Conservation (phyloP, 192 early-diverging fungal genomes). For the Haplosporangium gracile region DNA sequence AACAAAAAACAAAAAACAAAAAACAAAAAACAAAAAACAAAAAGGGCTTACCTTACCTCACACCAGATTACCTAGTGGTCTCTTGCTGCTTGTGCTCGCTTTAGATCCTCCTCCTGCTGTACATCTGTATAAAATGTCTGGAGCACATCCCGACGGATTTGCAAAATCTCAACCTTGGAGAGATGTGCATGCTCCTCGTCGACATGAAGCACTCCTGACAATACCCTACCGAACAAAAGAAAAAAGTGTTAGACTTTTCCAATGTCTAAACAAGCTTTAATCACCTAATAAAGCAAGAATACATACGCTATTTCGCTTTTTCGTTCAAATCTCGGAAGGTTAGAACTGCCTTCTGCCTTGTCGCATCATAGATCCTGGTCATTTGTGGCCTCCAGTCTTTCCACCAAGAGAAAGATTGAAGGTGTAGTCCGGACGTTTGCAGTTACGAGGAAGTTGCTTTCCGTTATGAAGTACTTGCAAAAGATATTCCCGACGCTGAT, state of each 20-base stretch:
- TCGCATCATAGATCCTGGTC: conserved; percentile 11
- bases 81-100: no score
- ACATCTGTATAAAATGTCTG: not conserved
- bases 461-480: not conserved
- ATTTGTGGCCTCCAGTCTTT: not conserved
- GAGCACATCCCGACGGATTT: conserved; percentile 14
- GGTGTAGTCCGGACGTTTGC: not conserved
- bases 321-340: not conserved
- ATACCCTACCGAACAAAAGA: not conserved
- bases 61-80: no score
- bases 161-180: conserved; percentile 8
- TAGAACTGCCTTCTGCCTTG: not conserved
- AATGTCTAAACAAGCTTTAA: not conserved
- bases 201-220: conserved; percentile 3
- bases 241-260: not conserved
- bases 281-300: not conserved
- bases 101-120: no score
- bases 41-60: not conserved
- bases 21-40: no score
- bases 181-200: conserved; percentile 16
- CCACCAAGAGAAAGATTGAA: not conserved
- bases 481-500: not conserved
- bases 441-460: conserved; percentile 9
- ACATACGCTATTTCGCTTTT: not conserved
- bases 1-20: no score